Percentiles rank a stretch among this genome's conserved stretches.
Evolutionary conservation across 2,329 filamentous ascomycete species (phyloP).

Genomic region (Neurospora sp.): DNA sequence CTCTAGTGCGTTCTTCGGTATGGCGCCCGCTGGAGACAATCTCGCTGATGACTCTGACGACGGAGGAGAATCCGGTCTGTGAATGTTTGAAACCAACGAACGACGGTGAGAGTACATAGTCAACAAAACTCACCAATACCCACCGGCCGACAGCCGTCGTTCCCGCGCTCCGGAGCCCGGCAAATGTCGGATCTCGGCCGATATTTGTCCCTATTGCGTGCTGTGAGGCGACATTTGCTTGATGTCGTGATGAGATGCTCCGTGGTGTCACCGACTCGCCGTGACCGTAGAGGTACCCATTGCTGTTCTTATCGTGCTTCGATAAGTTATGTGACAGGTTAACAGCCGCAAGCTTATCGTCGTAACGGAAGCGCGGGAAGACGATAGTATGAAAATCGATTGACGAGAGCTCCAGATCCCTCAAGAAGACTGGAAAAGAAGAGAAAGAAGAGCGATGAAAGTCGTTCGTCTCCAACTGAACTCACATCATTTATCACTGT

Average conservation of each 20-base stretch:
- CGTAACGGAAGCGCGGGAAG: not conserved
- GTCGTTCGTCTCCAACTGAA: too few species aligned
- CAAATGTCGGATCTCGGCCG: not conserved
- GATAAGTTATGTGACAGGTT: not conserved
- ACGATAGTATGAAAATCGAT: too few species aligned
- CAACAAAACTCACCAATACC: not conserved
- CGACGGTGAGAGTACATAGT: not conserved
- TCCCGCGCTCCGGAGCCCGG: not conserved
- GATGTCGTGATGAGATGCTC: not conserved
- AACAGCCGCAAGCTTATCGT: not conserved
- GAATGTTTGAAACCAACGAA: not conserved
- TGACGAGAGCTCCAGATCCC: too few species aligned
- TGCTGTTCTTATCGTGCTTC: not conserved
- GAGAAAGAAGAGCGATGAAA: too few species aligned
- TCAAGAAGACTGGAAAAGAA: too few species aligned
- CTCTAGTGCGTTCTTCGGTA: not conserved
- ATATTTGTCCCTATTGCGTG: not conserved
- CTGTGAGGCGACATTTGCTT: not conserved
- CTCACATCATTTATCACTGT: too few species aligned
- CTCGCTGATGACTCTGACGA: not conserved
- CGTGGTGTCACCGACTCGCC: not conserved
- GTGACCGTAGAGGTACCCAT: not conserved
- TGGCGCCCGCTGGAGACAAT: not conserved
- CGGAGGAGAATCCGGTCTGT: not conserved
- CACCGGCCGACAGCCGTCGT: not conserved